Evolutionary conservation across 179 eudicot genomes (phyloP).

Genomic region (Vitellaria paradoxa): DNA sequence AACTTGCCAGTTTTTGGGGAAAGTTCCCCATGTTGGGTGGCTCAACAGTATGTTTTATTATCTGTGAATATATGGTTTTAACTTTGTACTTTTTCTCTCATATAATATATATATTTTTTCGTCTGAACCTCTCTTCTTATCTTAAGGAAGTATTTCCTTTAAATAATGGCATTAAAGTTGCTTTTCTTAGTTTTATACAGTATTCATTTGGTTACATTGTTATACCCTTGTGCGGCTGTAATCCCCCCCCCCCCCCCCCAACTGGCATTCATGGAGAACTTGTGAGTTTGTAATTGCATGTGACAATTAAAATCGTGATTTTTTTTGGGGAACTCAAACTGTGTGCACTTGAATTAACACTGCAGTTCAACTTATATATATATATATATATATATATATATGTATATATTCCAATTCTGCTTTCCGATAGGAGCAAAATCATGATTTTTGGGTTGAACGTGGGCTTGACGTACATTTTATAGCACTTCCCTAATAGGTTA

Average conservation of each 20-base stretch:
- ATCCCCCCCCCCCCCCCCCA: too few relatives aligned
- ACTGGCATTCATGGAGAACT: neutral
- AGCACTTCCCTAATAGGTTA: too few relatives aligned
- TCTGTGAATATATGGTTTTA: neutral
- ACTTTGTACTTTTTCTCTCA: neutral
- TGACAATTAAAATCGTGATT: neutral
- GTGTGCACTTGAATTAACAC: neutral
- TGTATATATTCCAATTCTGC: neutral
- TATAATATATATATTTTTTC: neutral
- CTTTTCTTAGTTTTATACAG: neutral
- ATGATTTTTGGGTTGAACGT: too few relatives aligned
- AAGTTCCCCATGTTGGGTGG: neutral
- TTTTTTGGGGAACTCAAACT: neutral
- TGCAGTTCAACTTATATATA: too few relatives aligned
- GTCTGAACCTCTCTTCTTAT: too few relatives aligned
- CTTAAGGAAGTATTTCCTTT: neutral
- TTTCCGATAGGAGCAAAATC: neutral
- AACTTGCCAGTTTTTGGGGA: neutral
- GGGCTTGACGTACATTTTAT: too few relatives aligned
- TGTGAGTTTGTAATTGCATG: neutral
- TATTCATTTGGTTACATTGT: neutral
- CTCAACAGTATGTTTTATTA: neutral
- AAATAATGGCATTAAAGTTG: neutral
- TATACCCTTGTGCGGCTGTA: neutral
- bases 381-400: neutral